phyloP scores from a whole-genome alignment of 257 asterid genomes.

The Solanum tarijense region DNA sequence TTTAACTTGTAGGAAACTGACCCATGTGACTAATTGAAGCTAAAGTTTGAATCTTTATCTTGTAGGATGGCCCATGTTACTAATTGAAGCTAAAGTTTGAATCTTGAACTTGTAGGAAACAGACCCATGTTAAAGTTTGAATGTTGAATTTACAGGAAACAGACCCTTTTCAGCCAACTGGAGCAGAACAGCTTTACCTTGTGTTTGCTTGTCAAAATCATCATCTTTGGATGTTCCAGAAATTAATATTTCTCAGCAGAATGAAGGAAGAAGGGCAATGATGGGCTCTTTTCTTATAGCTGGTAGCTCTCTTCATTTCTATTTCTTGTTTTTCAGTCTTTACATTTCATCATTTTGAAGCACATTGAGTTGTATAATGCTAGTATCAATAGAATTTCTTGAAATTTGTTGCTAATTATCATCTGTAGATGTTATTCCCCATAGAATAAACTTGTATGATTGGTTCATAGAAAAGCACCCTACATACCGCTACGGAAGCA shows the following conservation, averaged over 20 bases:
- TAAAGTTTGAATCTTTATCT: neutral
- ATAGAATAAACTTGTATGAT: neutral
- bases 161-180: constrained; percentile 8
- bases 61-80: constrained; percentile 20
- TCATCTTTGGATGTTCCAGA: constrained; percentile 23
- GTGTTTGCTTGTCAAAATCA: constrained; percentile 45
- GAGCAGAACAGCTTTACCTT: constrained; percentile 15
- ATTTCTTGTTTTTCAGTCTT: neutral
- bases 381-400: neutral
- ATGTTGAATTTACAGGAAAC: constrained; percentile 31
- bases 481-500: neutral
- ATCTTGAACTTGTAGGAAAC: constrained; percentile 28
- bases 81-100: neutral
- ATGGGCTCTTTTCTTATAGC: constrained; percentile 61
- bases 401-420: neutral
- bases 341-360: neutral
- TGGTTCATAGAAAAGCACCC: neutral
- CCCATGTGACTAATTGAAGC: neutral
- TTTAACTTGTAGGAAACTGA: neutral
- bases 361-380: neutral
- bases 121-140: neutral
- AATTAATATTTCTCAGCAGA: constrained; percentile 3
- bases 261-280: constrained; percentile 62
- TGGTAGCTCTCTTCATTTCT: constrained; percentile 22
- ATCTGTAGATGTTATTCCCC: neutral